Base-by-base conservation (phyloP, 169 alveolate species). In the Plasmodium gonderi region DNA sequence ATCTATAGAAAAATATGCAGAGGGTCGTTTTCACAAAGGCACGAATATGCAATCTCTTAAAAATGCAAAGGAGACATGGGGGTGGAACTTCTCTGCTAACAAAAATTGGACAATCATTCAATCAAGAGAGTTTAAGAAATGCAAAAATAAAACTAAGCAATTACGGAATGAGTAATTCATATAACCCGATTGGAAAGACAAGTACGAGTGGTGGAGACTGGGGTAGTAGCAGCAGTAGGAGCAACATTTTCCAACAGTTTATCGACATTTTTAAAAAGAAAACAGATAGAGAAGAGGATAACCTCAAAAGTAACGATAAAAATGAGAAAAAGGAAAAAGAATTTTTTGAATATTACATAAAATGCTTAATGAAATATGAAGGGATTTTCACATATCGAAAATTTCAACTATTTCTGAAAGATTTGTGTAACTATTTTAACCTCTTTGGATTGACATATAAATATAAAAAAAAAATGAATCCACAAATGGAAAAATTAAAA, bases 281-380 rank as follows among this genome's bases (percentile, higher is more conserved):
- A 33, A 83, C 44, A 26, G 40, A 82, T 64, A n/a, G n/a, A n/a
- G 29, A 40, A 69, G 29, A 14, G 44, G 92, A 83, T 23, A 83
- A 60, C 14, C 42, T 76, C 36, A 47, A 83, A 72, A 69, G 75
- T 20, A 51, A 51, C 7, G 83, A 83, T 29, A 54, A 79, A 9
- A 68, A 11, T 14, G 94, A 89, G 26, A 89, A 89, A n/a, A 74
- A 79, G 67, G 91, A 79, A 79, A 79, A 76, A 38, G 90, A 89
- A 12, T 78, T 89, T 45, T 89, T 75, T 38, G 65, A 75, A 47
- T 51, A 75, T 44, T 89, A 78, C 75, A 9, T 89, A 76, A 89
- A 89, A 45, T 79, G 81, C 44, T 36, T 89, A 79, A 89, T 89
- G 90, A 79, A 96, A 92, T 69, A 78, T 95, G 94, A 91, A 67